Conservation (phyloP, 371 early-diverging fungal species). For the Blakeslea trispora region DNA sequence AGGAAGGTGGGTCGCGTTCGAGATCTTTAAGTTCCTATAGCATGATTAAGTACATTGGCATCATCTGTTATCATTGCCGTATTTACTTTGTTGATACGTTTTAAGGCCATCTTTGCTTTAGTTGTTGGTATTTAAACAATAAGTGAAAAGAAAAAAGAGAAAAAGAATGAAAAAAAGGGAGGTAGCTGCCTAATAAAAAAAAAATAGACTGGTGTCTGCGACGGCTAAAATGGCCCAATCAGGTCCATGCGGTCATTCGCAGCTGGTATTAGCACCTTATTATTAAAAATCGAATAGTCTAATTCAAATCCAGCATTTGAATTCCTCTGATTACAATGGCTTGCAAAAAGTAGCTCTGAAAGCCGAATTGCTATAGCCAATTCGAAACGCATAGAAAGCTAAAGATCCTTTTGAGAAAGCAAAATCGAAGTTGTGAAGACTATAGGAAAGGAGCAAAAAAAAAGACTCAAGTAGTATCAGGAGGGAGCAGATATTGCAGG, state of each 20-base stretch:
- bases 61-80: not conserved
- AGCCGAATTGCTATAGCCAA: too few relatives aligned
- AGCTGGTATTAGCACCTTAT: too few relatives aligned
- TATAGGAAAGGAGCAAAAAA: too few relatives aligned
- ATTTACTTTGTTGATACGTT: slow-evolving; percentile 25
- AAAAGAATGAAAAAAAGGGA: slow-evolving; percentile 1
- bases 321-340: too few relatives aligned
- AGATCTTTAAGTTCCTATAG: slow-evolving; percentile 93
- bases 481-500: too few relatives aligned
- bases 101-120: slow-evolving; percentile 21
- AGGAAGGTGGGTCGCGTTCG: slow-evolving; percentile 93
- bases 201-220: slow-evolving; percentile 7
- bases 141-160: slow-evolving; percentile 3
- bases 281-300: too few relatives aligned
- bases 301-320: too few relatives aligned
- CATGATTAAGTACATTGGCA: not conserved
- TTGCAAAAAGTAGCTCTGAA: too few relatives aligned
- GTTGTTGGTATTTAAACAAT: not conserved
- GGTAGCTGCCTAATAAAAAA: slow-evolving; percentile 1
- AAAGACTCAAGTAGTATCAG: too few relatives aligned
- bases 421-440: too few relatives aligned
- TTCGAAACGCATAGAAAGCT: too few relatives aligned
- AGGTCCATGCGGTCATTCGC: slow-evolving; percentile 4
- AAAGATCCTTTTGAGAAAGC: too few relatives aligned
- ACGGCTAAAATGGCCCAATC: slow-evolving; percentile 4